Conservation (phyloP, 257 asterid genomes). For the Coffea eugenioides region DNA sequence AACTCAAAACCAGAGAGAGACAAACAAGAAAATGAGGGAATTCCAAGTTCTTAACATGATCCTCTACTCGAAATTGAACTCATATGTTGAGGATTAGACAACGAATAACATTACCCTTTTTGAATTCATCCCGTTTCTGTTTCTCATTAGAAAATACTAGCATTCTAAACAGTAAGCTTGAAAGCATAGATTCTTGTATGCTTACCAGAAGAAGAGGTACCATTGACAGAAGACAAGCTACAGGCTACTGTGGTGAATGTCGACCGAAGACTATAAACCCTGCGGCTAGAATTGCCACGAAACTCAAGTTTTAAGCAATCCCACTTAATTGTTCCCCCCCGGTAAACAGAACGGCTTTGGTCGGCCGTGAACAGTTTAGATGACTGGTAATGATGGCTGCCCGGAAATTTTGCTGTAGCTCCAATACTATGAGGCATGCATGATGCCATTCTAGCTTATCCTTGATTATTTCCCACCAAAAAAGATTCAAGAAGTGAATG, state of each 20-base stretch:
- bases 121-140: neutral
- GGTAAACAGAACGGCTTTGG: conserved; percentile 15
- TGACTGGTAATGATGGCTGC: conserved; percentile 17
- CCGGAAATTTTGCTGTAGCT: conserved; percentile 22
- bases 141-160: neutral
- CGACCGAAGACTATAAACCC: conserved; percentile 11
- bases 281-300: conserved; percentile 25
- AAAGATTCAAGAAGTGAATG: neutral
- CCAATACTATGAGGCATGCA: conserved; percentile 21
- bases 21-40: neutral
- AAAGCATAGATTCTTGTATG: neutral
- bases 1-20: neutral
- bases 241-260: conserved; percentile 28
- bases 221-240: conserved; percentile 34
- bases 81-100: neutral
- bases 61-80: neutral
- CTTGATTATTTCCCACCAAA: neutral
- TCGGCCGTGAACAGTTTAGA: conserved; percentile 21
- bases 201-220: conserved; percentile 22
- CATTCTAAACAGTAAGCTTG: neutral
- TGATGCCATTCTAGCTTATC: conserved; percentile 33
- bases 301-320: conserved; percentile 23
- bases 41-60: neutral
- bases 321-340: conserved; percentile 26
- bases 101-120: neutral